phyloP scores from a whole-genome alignment of 768 basidiomycete genomes.

The Kwoniella dendrophila region DNA sequence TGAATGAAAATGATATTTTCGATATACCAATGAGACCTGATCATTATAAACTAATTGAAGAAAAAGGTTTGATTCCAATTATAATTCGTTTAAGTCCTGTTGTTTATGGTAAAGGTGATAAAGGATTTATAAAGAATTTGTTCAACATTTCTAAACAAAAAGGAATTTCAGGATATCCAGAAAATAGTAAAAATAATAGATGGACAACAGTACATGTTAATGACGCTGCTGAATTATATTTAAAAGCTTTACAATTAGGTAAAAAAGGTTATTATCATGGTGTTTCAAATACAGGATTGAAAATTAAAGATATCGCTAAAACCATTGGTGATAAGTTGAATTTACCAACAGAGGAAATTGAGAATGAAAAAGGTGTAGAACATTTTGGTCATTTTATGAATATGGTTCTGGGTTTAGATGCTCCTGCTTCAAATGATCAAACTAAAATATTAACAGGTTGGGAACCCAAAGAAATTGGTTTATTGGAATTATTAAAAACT shows the following conservation, averaged over 20 bases:
- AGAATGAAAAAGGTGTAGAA: neutral
- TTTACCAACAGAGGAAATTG: neutral
- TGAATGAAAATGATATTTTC: neutral
- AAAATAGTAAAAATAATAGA: slow-evolving; percentile 14
- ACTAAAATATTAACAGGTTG: neutral
- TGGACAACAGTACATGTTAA: slow-evolving; percentile 40
- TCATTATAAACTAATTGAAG: slow-evolving; percentile 7
- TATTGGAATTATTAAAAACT: neutral
- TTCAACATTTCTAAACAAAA: slow-evolving; percentile 22
- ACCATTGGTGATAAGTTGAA: no score
- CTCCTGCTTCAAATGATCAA: neutral
- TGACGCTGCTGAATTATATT: slow-evolving; percentile 39
- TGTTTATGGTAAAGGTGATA: slow-evolving; percentile 18
- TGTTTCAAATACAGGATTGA: neutral
- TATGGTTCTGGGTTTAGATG: neutral
- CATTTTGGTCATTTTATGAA: neutral
- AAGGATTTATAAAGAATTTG: slow-evolving; percentile 24
- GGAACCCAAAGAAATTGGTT: neutral
- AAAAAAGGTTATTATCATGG: neutral
- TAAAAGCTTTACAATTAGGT: slow-evolving; percentile 38
- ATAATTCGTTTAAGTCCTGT: neutral
- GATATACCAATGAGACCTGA: slow-evolving; percentile 13
- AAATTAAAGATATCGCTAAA: no score
- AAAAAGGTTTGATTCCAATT: slow-evolving; percentile 25
- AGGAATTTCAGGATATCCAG: slow-evolving; percentile 22